These are phyloP conservation scores for Colletotrichum paranaense DNA, from an alignment of 2,329 filamentous ascomycete genomes.

Conservation along the genomic window DNA sequence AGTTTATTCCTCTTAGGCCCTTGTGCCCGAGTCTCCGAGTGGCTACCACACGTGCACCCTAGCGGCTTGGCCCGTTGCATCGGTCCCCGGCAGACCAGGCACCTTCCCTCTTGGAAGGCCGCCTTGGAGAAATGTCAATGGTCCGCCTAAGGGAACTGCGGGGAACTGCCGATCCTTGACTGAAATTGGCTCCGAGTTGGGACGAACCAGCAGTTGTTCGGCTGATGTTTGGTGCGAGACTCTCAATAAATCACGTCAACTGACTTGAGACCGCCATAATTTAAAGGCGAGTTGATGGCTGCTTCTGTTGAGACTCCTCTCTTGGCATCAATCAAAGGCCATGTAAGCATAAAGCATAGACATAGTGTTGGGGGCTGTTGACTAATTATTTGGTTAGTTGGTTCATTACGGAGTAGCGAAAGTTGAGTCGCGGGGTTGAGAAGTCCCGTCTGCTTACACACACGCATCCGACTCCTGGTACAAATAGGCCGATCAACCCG, in stretches of 20 bases:
- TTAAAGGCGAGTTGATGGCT: not conserved
- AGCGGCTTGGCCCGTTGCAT: slow-evolving; percentile 26
- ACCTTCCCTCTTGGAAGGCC: slow-evolving; percentile 7
- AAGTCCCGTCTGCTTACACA: no score
- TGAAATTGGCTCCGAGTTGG: not conserved
- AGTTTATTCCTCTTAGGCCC: slow-evolving; percentile 20
- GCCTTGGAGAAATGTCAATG: not conserved
- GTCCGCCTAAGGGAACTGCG: slow-evolving; percentile 5
- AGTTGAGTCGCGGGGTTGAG: no score
- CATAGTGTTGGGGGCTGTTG: not conserved
- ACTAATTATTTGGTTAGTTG: not conserved
- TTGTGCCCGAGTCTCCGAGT: not conserved
- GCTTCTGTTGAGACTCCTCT: not conserved
- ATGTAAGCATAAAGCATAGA: not conserved
- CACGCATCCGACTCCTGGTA: no score
- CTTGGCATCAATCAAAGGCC: not conserved
- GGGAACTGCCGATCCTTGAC: slow-evolving; percentile 16
- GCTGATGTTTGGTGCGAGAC: slow-evolving; percentile 26
- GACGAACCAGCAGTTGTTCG: not conserved
- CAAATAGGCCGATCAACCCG: no score
- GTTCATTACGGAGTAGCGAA: no score
- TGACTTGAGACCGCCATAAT: not conserved
- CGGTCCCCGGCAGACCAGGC: slow-evolving; percentile 9
- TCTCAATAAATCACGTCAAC: not conserved
- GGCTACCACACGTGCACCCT: slow-evolving; percentile 5